Evolutionary conservation across 176 grass and related monocot species (phyloP).

Genomic region (Saccharum officinarum): DNA sequence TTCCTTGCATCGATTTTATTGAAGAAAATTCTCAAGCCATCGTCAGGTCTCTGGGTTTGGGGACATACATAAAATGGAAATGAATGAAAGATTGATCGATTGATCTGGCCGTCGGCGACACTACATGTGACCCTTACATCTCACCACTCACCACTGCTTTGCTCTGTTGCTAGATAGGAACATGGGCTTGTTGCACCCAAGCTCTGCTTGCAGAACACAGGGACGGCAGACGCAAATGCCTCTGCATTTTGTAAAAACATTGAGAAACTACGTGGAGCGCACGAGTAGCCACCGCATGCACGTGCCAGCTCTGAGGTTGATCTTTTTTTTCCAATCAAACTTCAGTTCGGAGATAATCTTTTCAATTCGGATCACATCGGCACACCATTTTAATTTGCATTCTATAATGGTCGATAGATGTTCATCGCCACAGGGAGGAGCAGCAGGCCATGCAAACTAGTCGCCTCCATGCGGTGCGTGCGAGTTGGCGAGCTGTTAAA

Average conservation of each 20-base stretch:
- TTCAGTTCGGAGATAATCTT: conserved; percentile 10
- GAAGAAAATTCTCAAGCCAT: background rate
- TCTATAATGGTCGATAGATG: background rate
- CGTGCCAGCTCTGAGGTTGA: background rate
- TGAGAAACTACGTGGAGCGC: conserved; percentile 7
- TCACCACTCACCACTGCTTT: background rate
- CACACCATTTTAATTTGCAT: background rate
- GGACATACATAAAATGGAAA: background rate
- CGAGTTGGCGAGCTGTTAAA: too few relatives aligned
- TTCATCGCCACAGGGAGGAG: too few relatives aligned
- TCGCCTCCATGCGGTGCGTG: too few relatives aligned
- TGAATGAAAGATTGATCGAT: background rate
- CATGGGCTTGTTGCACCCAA: conserved; percentile 32
- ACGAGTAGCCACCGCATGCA: conserved; percentile 1
- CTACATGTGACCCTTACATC: conserved; percentile 30
- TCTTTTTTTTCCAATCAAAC: background rate
- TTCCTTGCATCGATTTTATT: background rate
- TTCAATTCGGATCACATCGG: conserved; percentile 8
- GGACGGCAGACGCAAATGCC: conserved; percentile 27
- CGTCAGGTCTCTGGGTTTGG: background rate
- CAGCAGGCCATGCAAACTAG: too few relatives aligned
- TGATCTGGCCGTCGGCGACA: background rate
- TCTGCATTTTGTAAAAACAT: background rate
- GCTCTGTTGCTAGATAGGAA: conserved; percentile 21
- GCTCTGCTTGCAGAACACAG: conserved; percentile 8